Percentiles rank a stretch among this genome's conserved stretches.
Evolutionary conservation across 2,329 filamentous ascomycete species (phyloP).

Genomic region (Didymosphaeria variabile): DNA sequence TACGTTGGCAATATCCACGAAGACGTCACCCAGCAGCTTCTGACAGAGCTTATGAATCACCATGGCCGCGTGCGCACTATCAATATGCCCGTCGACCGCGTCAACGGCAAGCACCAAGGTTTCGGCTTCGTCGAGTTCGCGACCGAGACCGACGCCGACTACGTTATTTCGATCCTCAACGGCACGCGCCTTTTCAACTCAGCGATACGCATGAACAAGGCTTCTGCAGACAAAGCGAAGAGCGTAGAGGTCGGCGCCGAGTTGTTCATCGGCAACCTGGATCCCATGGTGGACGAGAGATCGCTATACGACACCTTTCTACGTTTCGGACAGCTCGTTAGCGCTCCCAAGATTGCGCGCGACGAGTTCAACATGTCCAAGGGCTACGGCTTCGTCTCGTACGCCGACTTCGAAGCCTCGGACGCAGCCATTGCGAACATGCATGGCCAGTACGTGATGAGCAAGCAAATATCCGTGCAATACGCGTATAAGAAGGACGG

Average conservation of each 20-base stretch:
- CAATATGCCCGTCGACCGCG: conserved; percentile 96
- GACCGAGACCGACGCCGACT: conserved; percentile 93
- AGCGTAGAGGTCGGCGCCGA: conserved; percentile 93
- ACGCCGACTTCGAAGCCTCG: conserved; percentile 89
- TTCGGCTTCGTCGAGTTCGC: conserved; percentile 99
- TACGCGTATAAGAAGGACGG: conserved; percentile 99
- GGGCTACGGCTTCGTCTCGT: conserved; percentile 96
- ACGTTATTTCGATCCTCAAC: conserved; percentile 96
- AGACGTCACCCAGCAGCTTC: conserved; percentile 85
- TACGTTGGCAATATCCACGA: conserved; percentile 99
- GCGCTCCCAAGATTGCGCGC: conserved; percentile 84
- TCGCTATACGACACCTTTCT: conserved; percentile 94
- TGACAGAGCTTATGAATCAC: conserved; percentile 99
- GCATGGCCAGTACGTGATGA: conserved; percentile 96
- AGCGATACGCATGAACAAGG: conserved; percentile 95
- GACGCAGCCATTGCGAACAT: conserved; percentile 92
- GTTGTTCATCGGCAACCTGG: conserved; percentile 95
- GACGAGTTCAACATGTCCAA: conserved; percentile 90
- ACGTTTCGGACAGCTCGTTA: conserved; percentile 86
- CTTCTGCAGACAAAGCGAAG: conserved; percentile 91
- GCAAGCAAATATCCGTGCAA: conserved; percentile 95
- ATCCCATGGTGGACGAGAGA: conserved; percentile 94
- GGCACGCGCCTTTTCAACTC: conserved; percentile 93
- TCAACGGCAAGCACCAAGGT: conserved; percentile 95
- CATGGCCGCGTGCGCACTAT: conserved; percentile 97